Evolutionary conservation across 148 eudicot genomes (phyloP).

Genomic region (Drosera capensis): DNA sequence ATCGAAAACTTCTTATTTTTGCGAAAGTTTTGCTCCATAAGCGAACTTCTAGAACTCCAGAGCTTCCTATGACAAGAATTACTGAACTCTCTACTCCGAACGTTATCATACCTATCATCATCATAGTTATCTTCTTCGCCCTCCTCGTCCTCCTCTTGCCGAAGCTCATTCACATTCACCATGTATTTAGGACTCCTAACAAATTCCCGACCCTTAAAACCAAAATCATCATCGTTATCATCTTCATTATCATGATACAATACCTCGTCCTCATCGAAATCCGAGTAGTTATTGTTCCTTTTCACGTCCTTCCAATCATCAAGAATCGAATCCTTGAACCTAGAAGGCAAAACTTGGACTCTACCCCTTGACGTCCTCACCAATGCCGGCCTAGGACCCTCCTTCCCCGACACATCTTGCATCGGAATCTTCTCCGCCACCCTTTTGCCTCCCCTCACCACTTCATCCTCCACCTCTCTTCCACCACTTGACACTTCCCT

Average conservation of each 20-base stretch:
- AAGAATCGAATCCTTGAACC: slow-evolving; percentile 76
- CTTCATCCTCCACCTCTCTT: slow-evolving; percentile 15
- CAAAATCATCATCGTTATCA: slow-evolving; percentile 21
- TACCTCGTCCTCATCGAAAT: slow-evolving; percentile 10
- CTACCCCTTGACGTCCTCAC: slow-evolving; percentile 82
- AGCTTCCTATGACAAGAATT: slow-evolving; percentile 16
- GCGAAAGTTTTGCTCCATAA: slow-evolving; percentile 22
- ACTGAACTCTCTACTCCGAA: slow-evolving; percentile 9
- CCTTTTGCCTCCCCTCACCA: slow-evolving; percentile 3
- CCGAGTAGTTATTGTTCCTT: slow-evolving; percentile 7
- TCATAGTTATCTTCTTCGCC: slow-evolving; percentile 15
- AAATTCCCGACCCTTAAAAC: slow-evolving; percentile 14
- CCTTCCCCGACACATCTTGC: slow-evolving; percentile 9
- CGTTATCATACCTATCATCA: slow-evolving; percentile 9
- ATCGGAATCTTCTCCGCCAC: slow-evolving; percentile 9
- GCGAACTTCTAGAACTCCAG: slow-evolving; percentile 21
- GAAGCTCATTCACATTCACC: slow-evolving; percentile 18
- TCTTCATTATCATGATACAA: slow-evolving; percentile 11
- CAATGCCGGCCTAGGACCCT: slow-evolving; percentile 45
- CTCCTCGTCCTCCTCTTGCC: slow-evolving; percentile 13
- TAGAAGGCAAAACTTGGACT: slow-evolving; percentile 85
- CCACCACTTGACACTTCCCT: slow-evolving; percentile 19
- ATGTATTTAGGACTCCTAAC: slow-evolving; percentile 9
- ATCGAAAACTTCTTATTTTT: slow-evolving; percentile 17
- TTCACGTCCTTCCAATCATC: slow-evolving; percentile 96